Evolutionary conservation across 108 stramenopile species (phyloP), one percentile per base, ranked within the genome.

Genomic region (Fistulifera pelliculosa): DNA sequence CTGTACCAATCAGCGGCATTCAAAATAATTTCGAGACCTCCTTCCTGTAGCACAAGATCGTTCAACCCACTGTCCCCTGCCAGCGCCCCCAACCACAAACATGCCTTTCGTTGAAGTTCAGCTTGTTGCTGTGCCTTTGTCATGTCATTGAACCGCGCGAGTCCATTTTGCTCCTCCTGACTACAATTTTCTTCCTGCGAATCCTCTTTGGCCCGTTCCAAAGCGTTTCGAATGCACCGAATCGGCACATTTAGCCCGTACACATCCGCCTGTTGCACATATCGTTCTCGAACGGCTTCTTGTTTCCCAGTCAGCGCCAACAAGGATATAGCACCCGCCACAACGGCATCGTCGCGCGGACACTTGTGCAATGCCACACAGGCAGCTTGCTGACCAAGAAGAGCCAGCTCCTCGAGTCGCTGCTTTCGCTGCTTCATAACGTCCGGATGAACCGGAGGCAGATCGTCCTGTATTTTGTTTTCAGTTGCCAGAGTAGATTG

Each of bases 271-370:
- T 77, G 44, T 21, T 58, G 18, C 38, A 64, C 50, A 38, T 50
- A 50, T 19, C 75, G 54, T 60, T 71, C 38, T 47, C 75, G 62
- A 18, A 77, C 76, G 4, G 27, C 27, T 25, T 35, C 24, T 45
- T 81, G 42, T 58, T 74, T 74, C 16, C 75, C 75, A 19, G 77
- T 49, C 40, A 81, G 41, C 15, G 98, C 96, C 22, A 97, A 56
- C 17, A 98, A 75, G n/a, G 86, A 77, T 65, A 96, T 83, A 2
- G 94, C 84, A 14, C 90, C 90, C 7, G 80, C 77, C 55, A 98
- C 92, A 13, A 95, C 73, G 24, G 94, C 84, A 53, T 95, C 93
- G 27, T 71, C 77, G 12, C 56, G 24, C 1, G 66, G 62, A 57
- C 47, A 64, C 2, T 60, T 21, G 26, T 66, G 58, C 13, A 73